Conservation (phyloP, 75 land plant species). For the Gnetum montanum region DNA sequence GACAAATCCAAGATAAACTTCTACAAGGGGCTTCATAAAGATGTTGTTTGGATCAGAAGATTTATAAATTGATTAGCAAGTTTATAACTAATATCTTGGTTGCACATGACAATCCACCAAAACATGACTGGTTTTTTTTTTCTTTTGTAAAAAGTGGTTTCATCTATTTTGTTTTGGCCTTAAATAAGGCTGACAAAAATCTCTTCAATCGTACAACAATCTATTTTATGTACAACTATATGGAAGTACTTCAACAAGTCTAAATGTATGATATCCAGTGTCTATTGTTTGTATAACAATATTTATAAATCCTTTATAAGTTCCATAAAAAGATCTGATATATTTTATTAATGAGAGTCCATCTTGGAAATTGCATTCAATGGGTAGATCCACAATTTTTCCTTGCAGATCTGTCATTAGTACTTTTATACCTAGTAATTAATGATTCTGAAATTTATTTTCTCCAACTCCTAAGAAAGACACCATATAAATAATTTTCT, state of each 20-base stretch:
- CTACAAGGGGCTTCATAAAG: too few relatives aligned
- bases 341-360: neutral
- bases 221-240: neutral
- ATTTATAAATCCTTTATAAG: neutral
- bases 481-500: too few relatives aligned
- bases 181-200: too few relatives aligned
- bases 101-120: too few relatives aligned
- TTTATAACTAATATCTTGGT: too few relatives aligned
- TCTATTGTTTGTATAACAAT: neutral
- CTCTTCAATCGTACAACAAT: neutral
- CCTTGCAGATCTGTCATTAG: constrained; percentile 7
- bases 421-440: constrained; percentile 10
- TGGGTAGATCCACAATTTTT: neutral
- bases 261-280: neutral
- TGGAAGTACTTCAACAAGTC: neutral
- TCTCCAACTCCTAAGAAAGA: neutral
- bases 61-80: too few relatives aligned
- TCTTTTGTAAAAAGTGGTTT: too few relatives aligned
- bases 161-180: too few relatives aligned
- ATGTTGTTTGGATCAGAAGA: too few relatives aligned
- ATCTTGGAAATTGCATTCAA: neutral
- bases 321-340: neutral
- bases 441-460: neutral
- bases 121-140: too few relatives aligned
- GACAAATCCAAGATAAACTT: too few relatives aligned